Percentiles rank a stretch among this genome's conserved stretches.
phyloP scores from a whole-genome alignment of 306 rosid genomes.

The Vicia villosa region DNA sequence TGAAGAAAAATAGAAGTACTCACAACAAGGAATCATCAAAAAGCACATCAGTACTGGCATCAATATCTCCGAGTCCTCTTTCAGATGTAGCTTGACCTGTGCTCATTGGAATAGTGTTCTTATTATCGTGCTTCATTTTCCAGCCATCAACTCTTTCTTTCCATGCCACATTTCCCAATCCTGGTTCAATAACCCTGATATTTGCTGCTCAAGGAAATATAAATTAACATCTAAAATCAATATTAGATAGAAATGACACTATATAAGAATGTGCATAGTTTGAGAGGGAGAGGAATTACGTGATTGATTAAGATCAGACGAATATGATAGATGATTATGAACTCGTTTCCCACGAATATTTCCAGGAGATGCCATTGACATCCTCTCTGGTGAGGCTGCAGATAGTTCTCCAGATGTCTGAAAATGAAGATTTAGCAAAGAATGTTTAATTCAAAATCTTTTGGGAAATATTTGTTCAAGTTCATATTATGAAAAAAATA shows the following conservation, averaged over 20 bases:
- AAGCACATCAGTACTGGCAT: constrained; percentile 90
- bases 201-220: constrained; percentile 59
- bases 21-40: constrained; percentile 87
- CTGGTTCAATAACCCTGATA: constrained; percentile 72
- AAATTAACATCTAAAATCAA: constrained; percentile 36
- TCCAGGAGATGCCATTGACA: constrained; percentile 90
- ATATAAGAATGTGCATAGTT: neutral
- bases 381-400: constrained; percentile 89
- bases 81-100: constrained; percentile 88
- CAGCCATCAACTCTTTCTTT: constrained; percentile 99
- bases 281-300: constrained; percentile 45
- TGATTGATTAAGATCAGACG: constrained; percentile 78
- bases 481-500: neutral
- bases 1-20: constrained; percentile 37
- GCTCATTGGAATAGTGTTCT: constrained; percentile 83
- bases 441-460: constrained; percentile 10
- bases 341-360: constrained; percentile 66
- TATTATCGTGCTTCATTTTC: constrained; percentile 93
- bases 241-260: constrained; percentile 26
- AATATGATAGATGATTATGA: constrained; percentile 59
- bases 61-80: constrained; percentile 93
- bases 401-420: constrained; percentile 95
- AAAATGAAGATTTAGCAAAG: constrained; percentile 23
- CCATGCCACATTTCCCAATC: constrained; percentile 96
- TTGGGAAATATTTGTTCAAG: neutral